Base-by-base conservation (phyloP, 140 eudicot genomes). In the Stevia rebaudiana region DNA sequence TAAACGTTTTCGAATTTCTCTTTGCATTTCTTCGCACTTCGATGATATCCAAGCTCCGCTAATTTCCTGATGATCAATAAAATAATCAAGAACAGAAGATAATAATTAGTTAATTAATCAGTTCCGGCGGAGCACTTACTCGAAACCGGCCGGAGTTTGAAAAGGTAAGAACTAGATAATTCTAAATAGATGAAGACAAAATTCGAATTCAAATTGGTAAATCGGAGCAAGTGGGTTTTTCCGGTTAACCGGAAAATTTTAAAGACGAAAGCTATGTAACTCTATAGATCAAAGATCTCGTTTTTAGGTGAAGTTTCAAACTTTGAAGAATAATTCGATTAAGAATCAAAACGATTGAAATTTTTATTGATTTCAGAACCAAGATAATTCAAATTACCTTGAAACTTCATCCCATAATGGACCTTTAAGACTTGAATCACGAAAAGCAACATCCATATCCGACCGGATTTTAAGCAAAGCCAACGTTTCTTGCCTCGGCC, bases 1-100 rank as follows among this genome's bases (percentile, higher is more conserved):
- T 82, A 92, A 33, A 92, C 98, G 61, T 92, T 92, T 64, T 92
- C 98, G 80, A 92, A 92, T 61, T 92, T 92, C 68, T 92, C 98
- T 56, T 79, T 92, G 84, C 98, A 92, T 59, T 92, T 92, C 63
- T 92, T 88, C 9, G 95, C 79, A 73, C 84, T 92, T 72, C 98
- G 79, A 57, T 88, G 90, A 74, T 69, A 92, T 16, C 98, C 98
- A 44, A 88, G 87, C 76, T 85, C 98, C 7, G 87, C 89, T 78
- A 92, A 69, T 76, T 88, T 92, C 54, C 98, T 92, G 85, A 23
- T n/a, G 16, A 33, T 28, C 16, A 22, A 7, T 31, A 19, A 53
- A 68, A 11, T 67, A 62, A 66, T 35, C 9, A 25, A 15, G 40
- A 21, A 17, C 17, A 61, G 24, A 13, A 8, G 44, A 30, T n/a